Evolutionary conservation across 1,284 basidiomycete genomes (phyloP).

Genomic region (Pseudozyma thailandica): DNA sequence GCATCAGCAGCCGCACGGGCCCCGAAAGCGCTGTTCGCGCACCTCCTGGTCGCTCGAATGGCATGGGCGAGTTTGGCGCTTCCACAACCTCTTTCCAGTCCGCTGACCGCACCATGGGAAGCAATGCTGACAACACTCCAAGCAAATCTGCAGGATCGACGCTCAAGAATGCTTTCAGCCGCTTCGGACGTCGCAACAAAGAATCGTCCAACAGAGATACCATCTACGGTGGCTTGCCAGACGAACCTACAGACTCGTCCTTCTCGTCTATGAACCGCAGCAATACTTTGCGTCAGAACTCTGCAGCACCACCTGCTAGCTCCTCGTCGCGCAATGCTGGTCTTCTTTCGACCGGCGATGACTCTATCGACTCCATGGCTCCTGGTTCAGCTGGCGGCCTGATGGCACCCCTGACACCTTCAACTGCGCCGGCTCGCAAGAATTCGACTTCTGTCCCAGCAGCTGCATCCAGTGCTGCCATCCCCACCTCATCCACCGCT

Average conservation of each 20-base stretch:
- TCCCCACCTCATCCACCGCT: constrained; percentile 10
- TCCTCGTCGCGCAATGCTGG: constrained; percentile 24
- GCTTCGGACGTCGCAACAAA: constrained; percentile 55
- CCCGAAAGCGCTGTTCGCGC: constrained; percentile 17
- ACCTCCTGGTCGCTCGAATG: constrained; percentile 14
- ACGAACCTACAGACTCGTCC: constrained; percentile 39
- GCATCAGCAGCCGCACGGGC: constrained; percentile 42
- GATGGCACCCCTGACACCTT: constrained; percentile 57
- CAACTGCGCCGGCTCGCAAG: constrained; percentile 16
- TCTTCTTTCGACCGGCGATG: constrained; percentile 20
- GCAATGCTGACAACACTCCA: constrained; percentile 27
- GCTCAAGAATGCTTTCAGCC: constrained; percentile 55
- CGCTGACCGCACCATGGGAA: constrained; percentile 30
- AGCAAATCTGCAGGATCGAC: constrained; percentile 49
- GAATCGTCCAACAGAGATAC: constrained; percentile 46
- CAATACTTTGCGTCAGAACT: constrained; percentile 38
- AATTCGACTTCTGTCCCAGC: constrained; percentile 16
- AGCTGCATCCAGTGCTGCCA: constrained; percentile 2
- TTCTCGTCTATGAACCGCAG: constrained; percentile 34
- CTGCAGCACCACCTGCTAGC: constrained; percentile 9
- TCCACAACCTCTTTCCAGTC: constrained; percentile 53
- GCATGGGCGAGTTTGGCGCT: constrained; percentile 51
- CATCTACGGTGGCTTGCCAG: constrained; percentile 47
- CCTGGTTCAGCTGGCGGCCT: constrained; percentile 36
- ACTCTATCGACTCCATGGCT: constrained; percentile 42